A percentile compares a stretch with the other conserved stretches of the same genome.
These are phyloP conservation scores for Bolboschoenoplectus hybrid DNA, from an alignment of 202 grass and related monocot species.

Conservation along the genomic window DNA sequence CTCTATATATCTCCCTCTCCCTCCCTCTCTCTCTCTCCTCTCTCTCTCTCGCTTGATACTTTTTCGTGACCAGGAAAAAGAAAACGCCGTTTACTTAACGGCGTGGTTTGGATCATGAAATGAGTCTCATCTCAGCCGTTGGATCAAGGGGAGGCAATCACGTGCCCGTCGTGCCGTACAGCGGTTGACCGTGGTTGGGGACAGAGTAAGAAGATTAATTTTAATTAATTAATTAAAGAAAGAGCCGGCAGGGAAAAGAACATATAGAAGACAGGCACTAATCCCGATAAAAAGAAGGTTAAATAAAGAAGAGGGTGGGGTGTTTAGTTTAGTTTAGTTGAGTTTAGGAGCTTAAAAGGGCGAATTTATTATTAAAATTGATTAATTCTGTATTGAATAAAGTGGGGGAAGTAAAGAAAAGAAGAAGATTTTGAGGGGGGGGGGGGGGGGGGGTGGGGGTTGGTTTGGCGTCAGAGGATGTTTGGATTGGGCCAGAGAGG, in stretches of 20 bases:
- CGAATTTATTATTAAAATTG: background rate
- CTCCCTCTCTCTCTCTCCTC: background rate
- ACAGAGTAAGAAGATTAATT: background rate
- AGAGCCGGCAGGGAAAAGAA: background rate
- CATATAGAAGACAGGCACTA: slow-evolving; percentile 10
- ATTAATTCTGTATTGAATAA: background rate
- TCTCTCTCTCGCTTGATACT: background rate
- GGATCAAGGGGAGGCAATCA: background rate
- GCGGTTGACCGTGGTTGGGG: slow-evolving; percentile 50
- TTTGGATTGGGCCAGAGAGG: slow-evolving; percentile 28
- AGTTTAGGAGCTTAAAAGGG: background rate
- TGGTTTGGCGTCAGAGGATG: slow-evolving; percentile 40
- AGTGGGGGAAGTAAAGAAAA: background rate
- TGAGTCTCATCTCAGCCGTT: slow-evolving; percentile 3
- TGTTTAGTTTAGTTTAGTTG: background rate
- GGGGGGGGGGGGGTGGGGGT: background rate
- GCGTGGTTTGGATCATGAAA: background rate
- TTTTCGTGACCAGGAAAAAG: slow-evolving; percentile 17
- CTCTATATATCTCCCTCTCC: too few relatives aligned
- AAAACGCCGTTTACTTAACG: slow-evolving; percentile 36
- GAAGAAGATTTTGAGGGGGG: background rate
- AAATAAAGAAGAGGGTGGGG: background rate
- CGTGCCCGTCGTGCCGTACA: slow-evolving; percentile 42
- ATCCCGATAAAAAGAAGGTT: slow-evolving; percentile 44
- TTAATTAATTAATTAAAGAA: background rate